These are phyloP conservation scores for Anisodus acutangulus DNA, from an alignment of 257 asterid genomes.

Conservation along the genomic window DNA sequence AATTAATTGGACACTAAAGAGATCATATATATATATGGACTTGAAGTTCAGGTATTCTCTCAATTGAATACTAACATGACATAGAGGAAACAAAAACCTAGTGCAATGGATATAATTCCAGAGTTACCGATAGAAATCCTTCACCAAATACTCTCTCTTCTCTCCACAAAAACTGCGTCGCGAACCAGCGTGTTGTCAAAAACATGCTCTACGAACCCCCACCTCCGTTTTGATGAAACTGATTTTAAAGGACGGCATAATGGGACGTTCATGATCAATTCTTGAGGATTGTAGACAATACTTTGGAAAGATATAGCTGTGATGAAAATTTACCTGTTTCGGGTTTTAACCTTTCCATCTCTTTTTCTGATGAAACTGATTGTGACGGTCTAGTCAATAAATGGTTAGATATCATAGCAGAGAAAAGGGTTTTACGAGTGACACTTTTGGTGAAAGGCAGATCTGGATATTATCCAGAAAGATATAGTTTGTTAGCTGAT, in stretches of 20 bases:
- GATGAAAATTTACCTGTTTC: neutral
- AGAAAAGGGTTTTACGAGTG: neutral
- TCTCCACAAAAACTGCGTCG: constrained; percentile 4
- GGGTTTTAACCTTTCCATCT: neutral
- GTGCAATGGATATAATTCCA: neutral
- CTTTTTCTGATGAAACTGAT: neutral
- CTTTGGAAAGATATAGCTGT: neutral
- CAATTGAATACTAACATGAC: too few species aligned
- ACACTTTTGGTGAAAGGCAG: neutral
- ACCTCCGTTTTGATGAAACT: neutral
- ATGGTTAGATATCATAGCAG: neutral
- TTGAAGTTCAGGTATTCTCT: too few species aligned
- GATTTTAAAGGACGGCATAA: neutral
- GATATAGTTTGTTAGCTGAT: neutral
- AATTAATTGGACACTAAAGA: too few species aligned
- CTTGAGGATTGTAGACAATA: neutral
- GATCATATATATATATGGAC: too few species aligned
- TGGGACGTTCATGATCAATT: too few species aligned
- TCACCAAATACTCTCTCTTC: neutral
- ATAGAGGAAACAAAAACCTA: too few species aligned
- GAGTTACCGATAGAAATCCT: constrained; percentile 24
- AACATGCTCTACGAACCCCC: neutral
- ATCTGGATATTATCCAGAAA: neutral
- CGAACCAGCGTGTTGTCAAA: neutral
- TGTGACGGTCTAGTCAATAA: neutral